Base-by-base conservation (phyloP, 768 basidiomycete genomes). In the Pisolithus tinctorius region DNA sequence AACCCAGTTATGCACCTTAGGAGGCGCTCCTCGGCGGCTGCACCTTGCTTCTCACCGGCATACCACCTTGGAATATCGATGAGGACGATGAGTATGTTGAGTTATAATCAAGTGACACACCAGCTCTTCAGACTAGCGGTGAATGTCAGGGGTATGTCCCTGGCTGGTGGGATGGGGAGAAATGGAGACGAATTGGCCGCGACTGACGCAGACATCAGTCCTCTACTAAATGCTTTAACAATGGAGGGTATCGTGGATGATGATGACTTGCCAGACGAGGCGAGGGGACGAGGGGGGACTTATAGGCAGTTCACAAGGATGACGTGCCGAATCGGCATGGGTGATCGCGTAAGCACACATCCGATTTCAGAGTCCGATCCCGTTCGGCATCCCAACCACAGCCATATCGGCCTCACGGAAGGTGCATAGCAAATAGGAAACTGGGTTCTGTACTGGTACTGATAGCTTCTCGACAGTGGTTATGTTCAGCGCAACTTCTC, bases 401-500 rank as follows among this genome's bases (percentile, higher is more conserved):
- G 49, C 58, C 67, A 90, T 93, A 92, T 97, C 61, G 94, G 94
- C 55, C 76, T 97, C 31, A 83, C 55, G 94, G 94, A 73, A 93
- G 88, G 93, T 88, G 57, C 47, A 77, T 66, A 20, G 29, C 11
- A 34, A 34, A 14, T 4, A 31, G 14, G 26, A 47, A 29, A 14
- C 13, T 43, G 34, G 51, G 41, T 45, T 14, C 36, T n/a, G 47
- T 8, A 39, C 34, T 31, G 10, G 29, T n/a, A 30, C 30, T 6
- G 58, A 52, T n/a, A 54, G 60, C 38, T 48, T 30, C 14, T 42
- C 50, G 59, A 1, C 58, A 96, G 93, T 64, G 93, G 91, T 51
- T 93, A 95, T 71, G 89, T 96, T 52, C 76, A 88, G 46, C 88
- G 91, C 54, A 95, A 94, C 67, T 70, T 93, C 20, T 91, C 93